Evolutionary conservation across 129 eudicot species (phyloP).

Genomic region (Kitagawia praeruptora): DNA sequence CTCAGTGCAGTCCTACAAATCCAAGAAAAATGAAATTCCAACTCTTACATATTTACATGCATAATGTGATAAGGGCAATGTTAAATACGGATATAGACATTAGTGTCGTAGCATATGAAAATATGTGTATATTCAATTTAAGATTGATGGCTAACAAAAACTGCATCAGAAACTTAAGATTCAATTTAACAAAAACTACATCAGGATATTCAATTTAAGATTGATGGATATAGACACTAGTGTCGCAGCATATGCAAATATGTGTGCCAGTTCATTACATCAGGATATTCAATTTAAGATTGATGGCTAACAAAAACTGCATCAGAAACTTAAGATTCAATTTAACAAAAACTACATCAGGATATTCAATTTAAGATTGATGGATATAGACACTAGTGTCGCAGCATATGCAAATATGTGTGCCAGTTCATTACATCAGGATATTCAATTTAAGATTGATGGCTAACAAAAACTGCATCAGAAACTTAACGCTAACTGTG

Average conservation of each 20-base stretch:
- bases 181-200: too few relatives aligned
- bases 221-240: background rate
- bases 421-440: background rate
- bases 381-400: background rate
- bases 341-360: too few relatives aligned
- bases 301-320: background rate
- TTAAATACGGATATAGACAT: background rate
- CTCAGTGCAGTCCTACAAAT: slow-evolving; percentile 23
- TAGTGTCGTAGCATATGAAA: too few relatives aligned
- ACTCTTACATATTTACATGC: background rate
- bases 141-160: too few relatives aligned
- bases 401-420: background rate
- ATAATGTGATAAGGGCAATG: background rate
- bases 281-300: background rate
- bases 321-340: background rate
- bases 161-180: too few relatives aligned
- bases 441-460: background rate
- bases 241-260: background rate
- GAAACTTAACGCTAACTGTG: background rate
- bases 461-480: background rate
- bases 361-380: too few relatives aligned
- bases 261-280: background rate
- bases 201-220: too few relatives aligned
- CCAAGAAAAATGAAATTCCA: background rate
- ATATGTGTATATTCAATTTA: too few relatives aligned